Conservation (phyloP, 2,329 filamentous ascomycete genomes). For the Pseudovirgaria hyperparasitica region DNA sequence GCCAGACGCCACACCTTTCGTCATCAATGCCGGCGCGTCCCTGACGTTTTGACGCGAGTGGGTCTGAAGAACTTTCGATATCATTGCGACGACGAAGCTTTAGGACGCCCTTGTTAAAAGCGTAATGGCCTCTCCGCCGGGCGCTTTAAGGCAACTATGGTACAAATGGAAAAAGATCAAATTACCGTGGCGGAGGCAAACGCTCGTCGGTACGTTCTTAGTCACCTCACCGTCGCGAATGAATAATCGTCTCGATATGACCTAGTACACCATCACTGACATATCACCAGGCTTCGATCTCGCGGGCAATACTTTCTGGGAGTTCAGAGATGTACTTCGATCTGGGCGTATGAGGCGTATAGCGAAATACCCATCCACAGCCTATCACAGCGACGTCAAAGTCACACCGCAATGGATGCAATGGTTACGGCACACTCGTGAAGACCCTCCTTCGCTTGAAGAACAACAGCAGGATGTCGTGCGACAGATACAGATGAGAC, state of each 20-base stretch:
- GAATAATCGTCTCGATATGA: slow-evolving; percentile 1
- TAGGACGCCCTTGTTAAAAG: too few relatives aligned
- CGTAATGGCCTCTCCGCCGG: slow-evolving; percentile 25
- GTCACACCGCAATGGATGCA: slow-evolving; percentile 52
- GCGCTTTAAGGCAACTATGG: slow-evolving; percentile 36
- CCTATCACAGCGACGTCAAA: slow-evolving; percentile 47
- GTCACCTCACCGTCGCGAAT: slow-evolving; percentile 2
- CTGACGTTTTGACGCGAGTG: too few relatives aligned
- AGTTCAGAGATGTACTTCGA: slow-evolving; percentile 47
- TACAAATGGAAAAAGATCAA: slow-evolving; percentile 49
- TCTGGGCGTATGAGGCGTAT: slow-evolving; percentile 43
- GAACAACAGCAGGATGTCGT: slow-evolving; percentile 47
- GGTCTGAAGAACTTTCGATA: too few relatives aligned
- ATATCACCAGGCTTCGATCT: slow-evolving; percentile 61
- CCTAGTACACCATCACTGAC: too few relatives aligned
- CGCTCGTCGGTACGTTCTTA: slow-evolving; percentile 39
- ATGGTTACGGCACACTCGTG: slow-evolving; percentile 51
- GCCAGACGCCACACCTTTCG: slow-evolving; percentile 8
- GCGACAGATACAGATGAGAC: slow-evolving; percentile 45
- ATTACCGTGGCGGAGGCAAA: slow-evolving; percentile 49
- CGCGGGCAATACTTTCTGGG: slow-evolving; percentile 67
- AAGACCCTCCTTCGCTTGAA: slow-evolving; percentile 40
- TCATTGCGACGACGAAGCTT: too few relatives aligned
- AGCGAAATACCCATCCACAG: slow-evolving; percentile 39
- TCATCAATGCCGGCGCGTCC: too few relatives aligned